A percentile compares a stretch with the other conserved stretches of the same genome.
Conservation (phyloP, 108 stramenopile species). For the Pelagomonas calceolata region DNA sequence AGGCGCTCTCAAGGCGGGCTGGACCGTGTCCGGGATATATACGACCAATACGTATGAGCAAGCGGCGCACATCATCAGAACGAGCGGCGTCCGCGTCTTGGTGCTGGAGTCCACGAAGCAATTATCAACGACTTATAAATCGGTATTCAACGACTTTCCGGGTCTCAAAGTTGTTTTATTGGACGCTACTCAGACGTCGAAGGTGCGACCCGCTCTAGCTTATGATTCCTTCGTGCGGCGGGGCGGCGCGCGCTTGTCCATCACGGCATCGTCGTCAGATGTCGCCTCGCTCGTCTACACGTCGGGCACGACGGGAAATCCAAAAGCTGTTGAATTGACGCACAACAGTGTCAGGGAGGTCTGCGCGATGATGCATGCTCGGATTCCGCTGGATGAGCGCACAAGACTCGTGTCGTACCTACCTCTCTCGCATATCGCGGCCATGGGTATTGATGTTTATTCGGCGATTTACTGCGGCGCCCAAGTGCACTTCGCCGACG, state of each 20-base stretch:
- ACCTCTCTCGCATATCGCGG: conserved; percentile 51
- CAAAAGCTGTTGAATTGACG: conserved; percentile 70
- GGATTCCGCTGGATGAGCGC: conserved; percentile 1
- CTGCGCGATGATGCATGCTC: conserved; percentile 1
- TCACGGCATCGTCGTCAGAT: neutral
- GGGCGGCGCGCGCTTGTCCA: neutral
- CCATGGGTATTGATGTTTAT: conserved; percentile 42
- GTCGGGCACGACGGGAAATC: conserved; percentile 57
- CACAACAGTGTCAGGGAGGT: conserved; percentile 33
- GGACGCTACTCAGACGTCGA: conserved; percentile 17
- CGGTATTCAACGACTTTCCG: conserved; percentile 10
- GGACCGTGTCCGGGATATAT: conserved; percentile 3
- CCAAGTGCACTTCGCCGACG: conserved; percentile 49
- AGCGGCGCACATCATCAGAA: neutral
- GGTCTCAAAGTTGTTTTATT: neutral
- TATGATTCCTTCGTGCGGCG: conserved; percentile 12
- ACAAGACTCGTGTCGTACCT: neutral
- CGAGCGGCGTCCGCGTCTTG: neutral
- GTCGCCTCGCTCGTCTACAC: conserved; percentile 1
- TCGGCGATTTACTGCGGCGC: conserved; percentile 36
- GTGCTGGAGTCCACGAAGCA: neutral
- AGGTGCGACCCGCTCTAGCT: conserved; percentile 18
- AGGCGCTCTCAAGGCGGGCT: neutral
- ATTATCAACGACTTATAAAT: neutral
- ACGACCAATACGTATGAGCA: conserved; percentile 1